Conservation (phyloP, 257 asterid genomes). For the Dorcoceras hygrometricum region DNA sequence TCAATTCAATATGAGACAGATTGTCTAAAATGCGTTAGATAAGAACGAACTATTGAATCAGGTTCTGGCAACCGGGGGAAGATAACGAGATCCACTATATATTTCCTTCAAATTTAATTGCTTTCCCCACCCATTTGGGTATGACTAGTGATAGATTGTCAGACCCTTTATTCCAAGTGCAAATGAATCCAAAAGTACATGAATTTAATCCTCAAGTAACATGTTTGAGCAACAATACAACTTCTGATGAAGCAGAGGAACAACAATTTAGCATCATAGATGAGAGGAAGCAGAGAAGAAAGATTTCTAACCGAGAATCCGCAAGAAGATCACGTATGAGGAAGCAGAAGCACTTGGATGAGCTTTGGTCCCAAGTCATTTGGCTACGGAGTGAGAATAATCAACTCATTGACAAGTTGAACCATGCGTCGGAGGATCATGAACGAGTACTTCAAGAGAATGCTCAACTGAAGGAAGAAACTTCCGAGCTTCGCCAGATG, state of each 20-base stretch:
- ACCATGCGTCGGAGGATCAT: slow-evolving; percentile 56
- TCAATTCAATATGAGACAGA: too few species aligned
- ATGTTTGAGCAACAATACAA: slow-evolving; percentile 71
- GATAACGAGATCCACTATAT: slow-evolving; percentile 49
- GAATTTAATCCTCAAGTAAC: slow-evolving; percentile 55
- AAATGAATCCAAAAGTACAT: slow-evolving; percentile 48
- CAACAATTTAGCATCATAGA: slow-evolving; percentile 59
- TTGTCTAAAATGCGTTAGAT: too few species aligned
- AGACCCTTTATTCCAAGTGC: slow-evolving; percentile 46
- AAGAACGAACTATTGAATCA: too few species aligned
- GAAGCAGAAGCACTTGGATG: slow-evolving; percentile 83
- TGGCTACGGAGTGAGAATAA: slow-evolving; percentile 81
- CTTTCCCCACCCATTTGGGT: slow-evolving; percentile 44
- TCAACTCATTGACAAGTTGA: slow-evolving; percentile 60
- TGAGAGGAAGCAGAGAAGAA: slow-evolving; percentile 81
- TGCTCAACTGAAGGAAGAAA: slow-evolving; percentile 65
- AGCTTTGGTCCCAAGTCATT: slow-evolving; percentile 84
- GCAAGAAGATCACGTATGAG: slow-evolving; percentile 94
- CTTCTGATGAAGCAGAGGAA: slow-evolving; percentile 87
- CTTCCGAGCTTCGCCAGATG: slow-evolving; percentile 72
- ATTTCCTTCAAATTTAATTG: slow-evolving; percentile 51
- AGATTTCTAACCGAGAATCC: slow-evolving; percentile 87
- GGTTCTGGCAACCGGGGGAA: slow-evolving; percentile 72
- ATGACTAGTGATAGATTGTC: slow-evolving; percentile 31
- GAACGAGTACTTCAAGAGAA: slow-evolving; percentile 61